phyloP scores from a whole-genome alignment of 2,329 filamentous ascomycete species.

The Dothideomycetidae sp. region DNA sequence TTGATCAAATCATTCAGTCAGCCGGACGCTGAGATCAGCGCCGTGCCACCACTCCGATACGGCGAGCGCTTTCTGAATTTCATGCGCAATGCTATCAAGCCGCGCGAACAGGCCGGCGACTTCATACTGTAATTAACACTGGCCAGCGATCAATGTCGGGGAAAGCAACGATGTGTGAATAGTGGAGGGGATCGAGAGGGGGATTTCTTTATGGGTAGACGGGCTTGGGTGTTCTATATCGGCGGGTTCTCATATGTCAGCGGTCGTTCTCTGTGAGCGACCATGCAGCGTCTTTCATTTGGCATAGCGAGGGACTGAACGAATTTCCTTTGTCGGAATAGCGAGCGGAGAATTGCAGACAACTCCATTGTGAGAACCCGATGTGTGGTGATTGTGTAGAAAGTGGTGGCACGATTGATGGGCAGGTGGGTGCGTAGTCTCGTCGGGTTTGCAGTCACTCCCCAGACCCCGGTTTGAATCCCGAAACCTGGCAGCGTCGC shows the following conservation, averaged over 20 bases:
- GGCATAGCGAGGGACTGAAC: not conserved
- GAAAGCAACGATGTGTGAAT: not conserved
- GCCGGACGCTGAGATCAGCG: conserved; percentile 78
- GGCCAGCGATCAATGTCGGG: not conserved
- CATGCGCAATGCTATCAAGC: conserved; percentile 33
- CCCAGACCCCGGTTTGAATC: no score
- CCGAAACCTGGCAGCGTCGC: no score
- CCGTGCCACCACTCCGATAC: conserved; percentile 78
- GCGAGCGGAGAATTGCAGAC: no score
- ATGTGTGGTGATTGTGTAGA: no score
- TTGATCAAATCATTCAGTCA: conserved; percentile 89
- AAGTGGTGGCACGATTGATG: no score
- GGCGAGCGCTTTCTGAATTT: conserved; percentile 91
- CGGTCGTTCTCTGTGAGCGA: not conserved
- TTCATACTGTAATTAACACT: conserved; percentile 2
- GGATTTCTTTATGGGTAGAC: not conserved
- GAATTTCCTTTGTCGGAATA: not conserved
- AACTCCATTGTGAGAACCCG: no score
- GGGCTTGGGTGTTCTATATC: not conserved
- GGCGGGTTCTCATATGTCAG: not conserved
- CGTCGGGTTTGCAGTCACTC: no score
- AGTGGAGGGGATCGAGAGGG: no score
- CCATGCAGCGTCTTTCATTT: not conserved
- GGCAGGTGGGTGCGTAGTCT: no score
- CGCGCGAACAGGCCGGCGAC: conserved; percentile 7